Evolutionary conservation across 164 flowering plant species (phyloP).

Genomic region (Macadamia integrifolia): DNA sequence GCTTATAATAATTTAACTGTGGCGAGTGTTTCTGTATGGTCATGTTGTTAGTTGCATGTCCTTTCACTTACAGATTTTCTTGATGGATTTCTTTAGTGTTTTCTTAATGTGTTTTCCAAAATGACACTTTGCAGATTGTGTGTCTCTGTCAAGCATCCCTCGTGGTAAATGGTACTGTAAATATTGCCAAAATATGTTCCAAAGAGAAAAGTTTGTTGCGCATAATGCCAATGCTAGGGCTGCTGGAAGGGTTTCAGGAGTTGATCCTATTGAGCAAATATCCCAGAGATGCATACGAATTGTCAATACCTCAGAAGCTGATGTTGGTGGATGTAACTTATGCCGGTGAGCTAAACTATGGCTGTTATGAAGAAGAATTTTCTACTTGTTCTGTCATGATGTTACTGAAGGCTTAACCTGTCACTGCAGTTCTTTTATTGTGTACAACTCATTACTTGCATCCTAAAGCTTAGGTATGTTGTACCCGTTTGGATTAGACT

Average conservation of each 20-base stretch:
- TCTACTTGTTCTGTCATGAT: too few relatives aligned
- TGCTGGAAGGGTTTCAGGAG: conserved; percentile 75
- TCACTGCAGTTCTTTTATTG: too few relatives aligned
- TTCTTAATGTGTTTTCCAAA: too few relatives aligned
- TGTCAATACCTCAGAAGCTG: conserved; percentile 38
- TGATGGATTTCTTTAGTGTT: too few relatives aligned
- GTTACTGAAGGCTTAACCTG: too few relatives aligned
- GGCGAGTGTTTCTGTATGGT: too few relatives aligned
- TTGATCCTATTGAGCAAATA: conserved; percentile 68
- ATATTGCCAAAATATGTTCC: conserved; percentile 48
- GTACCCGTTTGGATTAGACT: too few relatives aligned
- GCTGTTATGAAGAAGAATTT: neutral
- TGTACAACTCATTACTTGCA: too few relatives aligned
- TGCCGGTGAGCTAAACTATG: conserved; percentile 54
- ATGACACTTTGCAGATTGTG: conserved; percentile 53
- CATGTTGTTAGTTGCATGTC: too few relatives aligned
- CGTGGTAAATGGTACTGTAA: conserved; percentile 64
- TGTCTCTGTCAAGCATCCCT: conserved; percentile 40
- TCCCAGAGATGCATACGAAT: conserved; percentile 66
- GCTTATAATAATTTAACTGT: too few relatives aligned
- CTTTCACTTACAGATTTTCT: too few relatives aligned
- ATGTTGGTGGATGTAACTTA: conserved; percentile 56
- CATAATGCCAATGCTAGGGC: conserved; percentile 67
- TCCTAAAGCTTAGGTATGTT: too few relatives aligned
- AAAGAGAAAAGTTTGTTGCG: conserved; percentile 50